Conservation (phyloP, 2,329 filamentous ascomycete genomes). For the Rutstroemia sp. region DNA sequence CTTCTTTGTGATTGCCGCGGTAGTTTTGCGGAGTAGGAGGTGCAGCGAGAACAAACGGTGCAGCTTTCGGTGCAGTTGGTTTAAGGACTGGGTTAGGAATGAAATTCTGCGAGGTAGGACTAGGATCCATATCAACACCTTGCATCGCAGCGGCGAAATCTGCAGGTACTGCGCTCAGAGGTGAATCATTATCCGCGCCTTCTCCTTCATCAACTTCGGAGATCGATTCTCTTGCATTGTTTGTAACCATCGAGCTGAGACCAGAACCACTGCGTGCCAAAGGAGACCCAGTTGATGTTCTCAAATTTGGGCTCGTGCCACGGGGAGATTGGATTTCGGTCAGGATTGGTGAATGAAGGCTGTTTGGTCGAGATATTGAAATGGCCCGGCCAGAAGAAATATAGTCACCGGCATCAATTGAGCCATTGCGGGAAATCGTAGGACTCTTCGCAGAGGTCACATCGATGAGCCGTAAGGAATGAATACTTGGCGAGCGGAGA, state of each 20-base stretch:
- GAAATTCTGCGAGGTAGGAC: slow-evolving; percentile 11
- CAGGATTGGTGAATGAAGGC: slow-evolving; percentile 17
- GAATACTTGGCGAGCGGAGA: slow-evolving; percentile 25
- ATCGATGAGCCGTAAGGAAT: slow-evolving; percentile 29
- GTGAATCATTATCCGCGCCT: slow-evolving; percentile 8
- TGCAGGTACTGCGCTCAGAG: slow-evolving; percentile 17
- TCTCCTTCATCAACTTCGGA: slow-evolving; percentile 26
- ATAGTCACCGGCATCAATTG: slow-evolving; percentile 17
- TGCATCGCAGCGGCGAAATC: slow-evolving; percentile 23
- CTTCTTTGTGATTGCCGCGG: slow-evolving; percentile 1
- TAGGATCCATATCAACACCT: slow-evolving; percentile 20
- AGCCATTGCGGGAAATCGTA: slow-evolving; percentile 16
- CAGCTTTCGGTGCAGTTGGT: slow-evolving; percentile 6
- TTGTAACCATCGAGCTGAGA: slow-evolving; percentile 15
- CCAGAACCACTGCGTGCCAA: slow-evolving; percentile 19
- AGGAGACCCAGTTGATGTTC: slow-evolving; percentile 20
- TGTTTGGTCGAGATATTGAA: slow-evolving; percentile 17
- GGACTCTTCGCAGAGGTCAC: slow-evolving; percentile 23
- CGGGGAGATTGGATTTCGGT: slow-evolving; percentile 17
- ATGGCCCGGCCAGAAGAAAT: slow-evolving; percentile 12
- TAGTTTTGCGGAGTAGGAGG: slow-evolving; percentile 21
- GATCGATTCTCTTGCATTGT: slow-evolving; percentile 22
- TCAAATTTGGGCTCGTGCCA: slow-evolving; percentile 20
- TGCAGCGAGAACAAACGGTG: slow-evolving; percentile 20
- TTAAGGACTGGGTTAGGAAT: background rate